Base-by-base conservation (phyloP, 371 early-diverging fungal genomes). In the Apophysomyces trapeziformis region DNA sequence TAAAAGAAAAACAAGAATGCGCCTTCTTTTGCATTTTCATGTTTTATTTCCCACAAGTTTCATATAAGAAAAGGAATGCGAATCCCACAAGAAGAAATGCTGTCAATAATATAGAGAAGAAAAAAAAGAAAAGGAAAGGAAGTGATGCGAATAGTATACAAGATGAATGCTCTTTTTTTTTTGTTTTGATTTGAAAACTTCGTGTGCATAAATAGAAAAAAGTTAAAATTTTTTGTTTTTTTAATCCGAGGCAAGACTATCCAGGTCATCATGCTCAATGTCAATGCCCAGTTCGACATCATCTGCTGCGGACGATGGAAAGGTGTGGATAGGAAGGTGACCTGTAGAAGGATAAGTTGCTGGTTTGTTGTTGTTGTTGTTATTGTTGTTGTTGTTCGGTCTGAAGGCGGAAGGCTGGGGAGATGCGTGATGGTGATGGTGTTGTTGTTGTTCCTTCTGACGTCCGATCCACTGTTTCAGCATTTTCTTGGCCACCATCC, bases 401-500 rank as follows among this genome's bases (percentile, higher is more conserved):
- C 54, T 50, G 21, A 50, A 50, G 54, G 54, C 54, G 16, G 21
- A 66, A 60, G 59, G 16, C 37, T 57, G 38, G 16, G 45, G 36
- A 35, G 44, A 39, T 35, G 50, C 12, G 6, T 45, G 18, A 8
- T 38, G 16, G 18, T 32, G 45, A 16, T 43, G 32, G 13, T 45
- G 54, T 39, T 57, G 21, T 39, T 66, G 47, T 73, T 43, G 62
- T 37, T 71, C 60, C 11, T 58, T 50, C 35, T 71, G 72, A 54
- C 71, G 72, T 32, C 71, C 76, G 44, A 79, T 74, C 74, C 83
- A 77, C 63, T 86, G 76, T 65, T 86, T 85, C 44, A 88, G 60
- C 70, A 88, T 86, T 66, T 86, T 87, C 63, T 80, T 82, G 32
- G 86, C 87, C 9, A 86, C 83, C 41, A 88, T 77, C 41, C 85